Evolutionary conservation across 164 flowering plant genomes (phyloP), one percentile per base, ranked within the genome.

Genomic region (Nymphaea colorata): DNA sequence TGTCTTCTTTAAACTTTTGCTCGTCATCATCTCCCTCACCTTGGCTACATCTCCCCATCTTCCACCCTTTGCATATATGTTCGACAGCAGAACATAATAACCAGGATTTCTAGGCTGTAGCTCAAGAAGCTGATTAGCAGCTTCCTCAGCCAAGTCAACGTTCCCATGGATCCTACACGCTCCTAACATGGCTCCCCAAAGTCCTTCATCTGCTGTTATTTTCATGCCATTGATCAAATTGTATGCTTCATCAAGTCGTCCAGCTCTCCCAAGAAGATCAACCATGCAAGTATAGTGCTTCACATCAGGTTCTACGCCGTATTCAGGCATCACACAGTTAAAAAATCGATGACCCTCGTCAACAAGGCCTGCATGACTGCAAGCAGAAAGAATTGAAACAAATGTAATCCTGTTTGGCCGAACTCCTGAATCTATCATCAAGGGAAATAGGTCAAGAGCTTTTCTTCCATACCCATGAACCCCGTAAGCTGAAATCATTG

Each of bases 201-300:
- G 41, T 11, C 82, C 81, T 67, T 81, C 84, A 64, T 82, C 86
- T 70, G 74, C 76, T 70, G 81, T 76, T 51, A 74, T 64, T 1
- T 51, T 63, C 82, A 81, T 79, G 6, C 15, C 68, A 59, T 75
- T 79, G 15, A 82, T 79, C 77, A 86, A 63, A 67, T 78, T 71
- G 45, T 69, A 36, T 6, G 88, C 90, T 70, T 84, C 86, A 63
- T 76, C 71, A 10, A 86, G 78, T 62, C 76, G 75, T 60, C 86
- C 90, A 15, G 90, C 82, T 44, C 86, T 86, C 17, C 87, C 87
- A 42, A 86, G 70, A 10, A 86, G 78, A 80, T 86, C 87, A 57
- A 84, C 88, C 83, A 84, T 77, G 61, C 86, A 86, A 43, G 87
- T 83, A 66, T 78, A 80, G 71, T 86, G 90, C 61, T 82, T 80